phyloP scores from a whole-genome alignment of 768 basidiomycete genomes.

The Mrakia blollopis region DNA sequence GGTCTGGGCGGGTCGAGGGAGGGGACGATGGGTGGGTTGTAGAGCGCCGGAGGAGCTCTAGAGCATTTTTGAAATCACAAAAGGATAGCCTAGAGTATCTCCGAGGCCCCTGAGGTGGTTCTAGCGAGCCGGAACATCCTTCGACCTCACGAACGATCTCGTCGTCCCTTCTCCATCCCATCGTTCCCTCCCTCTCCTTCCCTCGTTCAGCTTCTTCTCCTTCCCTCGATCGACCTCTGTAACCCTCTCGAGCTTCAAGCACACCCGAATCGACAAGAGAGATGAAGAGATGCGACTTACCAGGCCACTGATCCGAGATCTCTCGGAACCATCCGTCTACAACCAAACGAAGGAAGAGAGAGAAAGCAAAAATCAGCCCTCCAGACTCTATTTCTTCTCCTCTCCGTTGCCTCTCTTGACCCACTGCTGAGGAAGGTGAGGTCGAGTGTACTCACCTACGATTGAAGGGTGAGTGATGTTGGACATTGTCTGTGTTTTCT shows the following conservation, averaged over 20 bases:
- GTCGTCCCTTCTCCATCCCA: not conserved
- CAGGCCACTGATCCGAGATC: conserved; percentile 88
- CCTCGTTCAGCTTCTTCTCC: not conserved
- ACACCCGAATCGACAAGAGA: too few species aligned
- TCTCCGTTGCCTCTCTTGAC: not conserved
- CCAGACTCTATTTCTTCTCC: not conserved
- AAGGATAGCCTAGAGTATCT: not conserved
- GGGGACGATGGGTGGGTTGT: not conserved
- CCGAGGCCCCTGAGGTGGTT: not conserved
- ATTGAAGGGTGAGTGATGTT: conserved; percentile 26
- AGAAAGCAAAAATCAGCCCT: not conserved
- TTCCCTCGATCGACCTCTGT: too few species aligned
- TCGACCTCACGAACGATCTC: not conserved
- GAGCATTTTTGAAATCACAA: not conserved
- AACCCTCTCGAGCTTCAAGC: too few species aligned
- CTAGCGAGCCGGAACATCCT: not conserved
- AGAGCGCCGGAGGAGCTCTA: not conserved
- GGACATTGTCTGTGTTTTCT: conserved; percentile 4
- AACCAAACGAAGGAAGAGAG: not conserved
- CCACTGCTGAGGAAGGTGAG: not conserved
- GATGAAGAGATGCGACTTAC: conserved; percentile 35
- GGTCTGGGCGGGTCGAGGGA: not conserved
- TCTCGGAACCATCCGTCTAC: conserved; percentile 94
- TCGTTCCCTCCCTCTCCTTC: not conserved
- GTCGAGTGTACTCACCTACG: conserved; percentile 3